Base-by-base conservation (phyloP, 371 early-diverging fungal genomes). In the Mucor lusitanicus region DNA sequence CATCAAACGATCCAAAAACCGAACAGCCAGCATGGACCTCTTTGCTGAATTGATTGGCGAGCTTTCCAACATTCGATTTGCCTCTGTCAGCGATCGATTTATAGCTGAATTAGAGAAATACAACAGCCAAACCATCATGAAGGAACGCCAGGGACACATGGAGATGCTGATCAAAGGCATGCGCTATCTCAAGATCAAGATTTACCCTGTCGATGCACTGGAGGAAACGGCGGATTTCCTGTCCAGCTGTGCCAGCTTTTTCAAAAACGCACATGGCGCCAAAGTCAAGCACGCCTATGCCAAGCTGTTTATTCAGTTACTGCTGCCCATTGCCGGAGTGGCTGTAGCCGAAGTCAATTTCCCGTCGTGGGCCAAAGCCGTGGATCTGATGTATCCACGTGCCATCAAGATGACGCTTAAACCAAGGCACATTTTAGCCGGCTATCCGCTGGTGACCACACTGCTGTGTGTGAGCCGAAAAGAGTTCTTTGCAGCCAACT, bases 181-280 rank as follows among this genome's bases (percentile, higher is more conserved):
- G 94, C 87, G 95, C 17, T 95, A 88, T 66, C 74, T 98, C n/a
- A 90, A 90, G 67, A 80, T 98, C 59, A 94, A 95, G 85, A 91
- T 89, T 68, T 61, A 74, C 50, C 99, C 99, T 0, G 87, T 93
- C 72, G 94, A 94, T 59, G 91, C 92, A 6, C 76, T 98, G 55
- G 97, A 97, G 68, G 97, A 97, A 72, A 92, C 96, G 4, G 94
- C 94, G 2, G 95, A 96, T 64, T 98, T 98, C 74, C 72, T 98
- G 42, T 88, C 91, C 39, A 90, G 90, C 64, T 90, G 92, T 71
- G 96, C 95, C 27, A 88, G 90, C 64, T 94, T 95, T 71, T 96
- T 97, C 72, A 90, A 90, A 63, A 87, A 90, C 53, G 86, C 96
- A 1, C 91, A 92, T 69, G 91, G 90, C 25, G 79, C 89, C 46